Conservation (phyloP, 2,329 filamentous ascomycete species). For the Diaporthe aspalathi region DNA sequence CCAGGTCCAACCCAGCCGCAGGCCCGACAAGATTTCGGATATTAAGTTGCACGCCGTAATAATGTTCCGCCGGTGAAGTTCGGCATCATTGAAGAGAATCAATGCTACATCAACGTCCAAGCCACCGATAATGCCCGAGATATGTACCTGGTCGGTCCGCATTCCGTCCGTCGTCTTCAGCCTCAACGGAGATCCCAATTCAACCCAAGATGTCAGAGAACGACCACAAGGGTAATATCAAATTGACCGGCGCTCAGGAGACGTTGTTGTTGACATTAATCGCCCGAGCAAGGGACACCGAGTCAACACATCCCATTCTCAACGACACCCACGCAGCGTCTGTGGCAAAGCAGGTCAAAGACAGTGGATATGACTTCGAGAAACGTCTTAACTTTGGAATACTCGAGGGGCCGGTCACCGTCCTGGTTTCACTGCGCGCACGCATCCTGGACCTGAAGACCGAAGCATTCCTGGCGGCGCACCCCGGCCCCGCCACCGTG, state of each 20-base stretch:
- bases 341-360: neutral
- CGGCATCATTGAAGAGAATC: neutral
- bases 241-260: neutral
- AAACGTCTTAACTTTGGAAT: neutral
- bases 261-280: neutral
- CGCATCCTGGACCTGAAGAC: slow-evolving; percentile 7
- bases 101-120: neutral
- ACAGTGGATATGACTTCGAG: neutral
- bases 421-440: neutral
- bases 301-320: neutral
- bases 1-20: neutral
- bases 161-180: neutral
- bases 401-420: neutral
- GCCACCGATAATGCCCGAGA: neutral
- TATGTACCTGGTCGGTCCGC: neutral
- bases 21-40: neutral
- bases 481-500: neutral
- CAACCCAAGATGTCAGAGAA: neutral
- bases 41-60: neutral
- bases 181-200: rapidly evolving
- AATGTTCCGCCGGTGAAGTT: neutral
- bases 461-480: neutral
- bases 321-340: slow-evolving; percentile 8
- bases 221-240: neutral
- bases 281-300: neutral